Base-by-base conservation (phyloP, 805 yeast species). In the Saccharomycopsis schoenii region DNA sequence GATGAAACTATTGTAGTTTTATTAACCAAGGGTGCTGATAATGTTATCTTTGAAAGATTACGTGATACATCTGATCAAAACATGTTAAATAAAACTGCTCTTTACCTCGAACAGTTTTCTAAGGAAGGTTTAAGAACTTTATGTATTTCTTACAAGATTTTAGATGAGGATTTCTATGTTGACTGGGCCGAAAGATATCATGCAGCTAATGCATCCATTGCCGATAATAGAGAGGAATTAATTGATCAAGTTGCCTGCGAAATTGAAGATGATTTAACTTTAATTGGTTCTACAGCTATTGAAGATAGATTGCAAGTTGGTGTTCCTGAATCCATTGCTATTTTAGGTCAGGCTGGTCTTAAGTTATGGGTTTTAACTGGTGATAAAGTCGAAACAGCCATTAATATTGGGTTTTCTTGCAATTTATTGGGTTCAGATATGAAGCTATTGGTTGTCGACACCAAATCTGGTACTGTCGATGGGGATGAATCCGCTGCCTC, bases 321-420 rank as follows among this genome's bases (percentile, higher is more conserved):
- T 62, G 94, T 88, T 21, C 91, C 93, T 0, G 85, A 83, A 58
- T 77, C 93, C 0, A 88, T 88, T 66, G 80, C 85, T 15, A 70
- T 83, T 50, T 76, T 88, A 58, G 82, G 84, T 5, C 74, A 79
- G 56, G 93, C 92, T 0, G 94, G 94, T 57, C 84, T 88, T 67
- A 88, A 88, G 70, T 74, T 88, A 57, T 88, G 94, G 94, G 92
- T 88, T 59, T 76, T 88, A 37, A 88, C 94, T 10, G 94, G 94
- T 65, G 94, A 88, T 72, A 83, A 85, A 70, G 83, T 88, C 58
- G 94, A 88, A 72, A 88, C 94, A 10, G 94, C 94, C 2, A 88
- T 88, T 69, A 85, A 86, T 69, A 88, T 88, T 71, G 94, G 93
- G 1, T 88, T 85, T 68, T 83, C 89, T 15, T 88, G 93, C 73